Evolutionary conservation across 2,329 filamentous ascomycete species (phyloP), one percentile per base, ranked within the genome.

Genomic region (Trichoderma harzianum): DNA sequence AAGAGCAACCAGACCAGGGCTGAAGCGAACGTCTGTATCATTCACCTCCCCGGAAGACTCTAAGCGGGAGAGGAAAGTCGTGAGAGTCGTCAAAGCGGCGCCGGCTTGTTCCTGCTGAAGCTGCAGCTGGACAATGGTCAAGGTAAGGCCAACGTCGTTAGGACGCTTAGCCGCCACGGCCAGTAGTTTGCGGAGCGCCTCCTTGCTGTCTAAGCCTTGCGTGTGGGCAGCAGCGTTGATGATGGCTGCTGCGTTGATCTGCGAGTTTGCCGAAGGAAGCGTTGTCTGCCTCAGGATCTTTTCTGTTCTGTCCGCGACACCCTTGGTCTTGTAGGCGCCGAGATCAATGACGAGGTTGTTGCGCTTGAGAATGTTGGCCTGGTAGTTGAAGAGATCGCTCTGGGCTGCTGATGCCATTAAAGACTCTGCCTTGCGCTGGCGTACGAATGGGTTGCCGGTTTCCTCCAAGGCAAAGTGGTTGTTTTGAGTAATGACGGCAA

Each of bases 111-210:
- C 89, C 53, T 86, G 88, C 65, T 90, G 85, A 18, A 96, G 85
- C 78, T 97, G 94, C 58, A 97, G 87, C 79, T 98, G 94, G 11
- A 95, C 87, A 70, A 94, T 88, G 11, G 93, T 94, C 51, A 98
- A 84, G 28, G 93, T 83, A 3, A 98, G 85, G 1, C 95, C 95
- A 26, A 97, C 84, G 78, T 98, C 94, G 72, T 89, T 89, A 0
- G 94, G 93, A 34, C 93, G 86, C 78, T 90, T 91, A 76, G 93
- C 91, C 7, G 95, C 83, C 14, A 95, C 80, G 1, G 89, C 88
- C 4, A 93, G 82, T 30, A 97, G 88, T 43, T 88, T 85, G 78
- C 91, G 93, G 39, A 97, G 82, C 6, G 91, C 90, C 60, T 89
- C 86, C 76, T 91, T 92, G 58, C 90, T 91, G 11, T 86, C 86